Evolutionary conservation across 768 basidiomycete genomes (phyloP).

Genomic region (Flagelloscypha sp.): DNA sequence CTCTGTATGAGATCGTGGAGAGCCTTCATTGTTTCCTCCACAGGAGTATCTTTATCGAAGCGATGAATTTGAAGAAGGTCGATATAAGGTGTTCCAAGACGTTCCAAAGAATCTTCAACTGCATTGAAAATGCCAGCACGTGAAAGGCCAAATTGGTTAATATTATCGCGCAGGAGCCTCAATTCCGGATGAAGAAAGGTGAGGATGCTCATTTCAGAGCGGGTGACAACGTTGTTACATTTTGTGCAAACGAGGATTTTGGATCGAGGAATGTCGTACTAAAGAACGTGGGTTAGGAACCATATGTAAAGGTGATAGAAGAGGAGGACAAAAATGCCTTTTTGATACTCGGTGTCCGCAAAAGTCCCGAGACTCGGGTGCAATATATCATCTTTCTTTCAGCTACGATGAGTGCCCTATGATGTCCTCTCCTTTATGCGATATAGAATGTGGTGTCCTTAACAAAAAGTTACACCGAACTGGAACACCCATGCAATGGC

Average conservation of each 20-base stretch:
- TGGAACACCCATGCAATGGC: too few relatives aligned
- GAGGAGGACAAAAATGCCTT: too few relatives aligned
- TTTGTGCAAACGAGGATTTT: conserved; percentile 15
- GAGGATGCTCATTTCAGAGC: conserved; percentile 1
- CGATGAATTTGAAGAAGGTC: conserved; percentile 37
- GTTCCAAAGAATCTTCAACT: conserved; percentile 21
- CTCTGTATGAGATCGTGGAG: conserved; percentile 34
- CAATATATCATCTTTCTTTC: too few relatives aligned
- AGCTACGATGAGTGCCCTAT: too few relatives aligned
- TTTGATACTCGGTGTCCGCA: too few relatives aligned
- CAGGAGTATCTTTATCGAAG: conserved; percentile 24
- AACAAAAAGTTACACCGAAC: too few relatives aligned
- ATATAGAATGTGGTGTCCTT: too few relatives aligned
- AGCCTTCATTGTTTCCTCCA: conserved; percentile 37
- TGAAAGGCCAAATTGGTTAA: conserved; percentile 18
- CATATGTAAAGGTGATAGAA: too few relatives aligned
- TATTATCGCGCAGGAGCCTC: conserved; percentile 8
- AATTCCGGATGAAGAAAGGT: not conserved
- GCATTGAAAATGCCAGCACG: conserved; percentile 26
- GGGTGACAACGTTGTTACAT: conserved; percentile 12
- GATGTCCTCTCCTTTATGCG: too few relatives aligned
- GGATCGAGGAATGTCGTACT: conserved; percentile 20
- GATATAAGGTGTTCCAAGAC: conserved; percentile 21
- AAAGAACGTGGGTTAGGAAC: not conserved
- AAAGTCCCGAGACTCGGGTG: too few relatives aligned